phyloP scores from a whole-genome alignment of 768 basidiomycete species.

The Termitomyces sp. region DNA sequence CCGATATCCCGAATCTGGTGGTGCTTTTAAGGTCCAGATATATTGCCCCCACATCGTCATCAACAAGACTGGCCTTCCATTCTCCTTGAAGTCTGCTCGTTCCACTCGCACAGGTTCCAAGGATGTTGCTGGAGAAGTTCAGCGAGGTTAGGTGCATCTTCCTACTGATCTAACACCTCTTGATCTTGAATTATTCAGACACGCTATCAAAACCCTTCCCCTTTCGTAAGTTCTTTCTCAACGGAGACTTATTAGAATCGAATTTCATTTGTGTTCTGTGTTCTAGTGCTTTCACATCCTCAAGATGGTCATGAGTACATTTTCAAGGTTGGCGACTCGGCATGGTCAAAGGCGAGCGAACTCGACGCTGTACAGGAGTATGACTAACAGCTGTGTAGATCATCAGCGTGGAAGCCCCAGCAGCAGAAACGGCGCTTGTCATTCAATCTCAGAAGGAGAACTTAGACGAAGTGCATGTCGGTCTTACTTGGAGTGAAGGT shows the following conservation, averaged over 20 bases:
- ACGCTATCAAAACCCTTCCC: conserved; percentile 54
- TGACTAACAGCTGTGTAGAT: conserved; percentile 16
- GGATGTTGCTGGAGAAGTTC: conserved; percentile 82
- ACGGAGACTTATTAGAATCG: background rate
- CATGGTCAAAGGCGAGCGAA: conserved; percentile 77
- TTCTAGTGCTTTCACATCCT: conserved; percentile 80
- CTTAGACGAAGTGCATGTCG: conserved; percentile 71
- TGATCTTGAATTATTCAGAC: conserved; percentile 26
- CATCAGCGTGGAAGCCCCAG: conserved; percentile 88
- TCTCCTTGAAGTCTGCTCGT: conserved; percentile 62
- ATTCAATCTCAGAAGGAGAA: conserved; percentile 61
- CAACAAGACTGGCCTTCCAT: conserved; percentile 91
- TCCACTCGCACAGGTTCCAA: conserved; percentile 60
- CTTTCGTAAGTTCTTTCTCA: conserved; percentile 58
- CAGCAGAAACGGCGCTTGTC: conserved; percentile 82
- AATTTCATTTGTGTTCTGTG: no score
- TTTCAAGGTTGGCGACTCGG: conserved; percentile 75
- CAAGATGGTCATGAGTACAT: conserved; percentile 80
- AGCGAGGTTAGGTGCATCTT: conserved; percentile 42
- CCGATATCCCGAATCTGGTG: conserved; percentile 84
- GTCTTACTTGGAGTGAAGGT: conserved; percentile 90
- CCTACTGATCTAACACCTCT: background rate
- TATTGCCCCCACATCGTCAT: conserved; percentile 87
- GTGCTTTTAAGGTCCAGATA: conserved; percentile 94
- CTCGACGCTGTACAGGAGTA: background rate